Percentiles rank a stretch among this genome's conserved stretches.
These are phyloP conservation scores for Talaromyces sp. DNA, from an alignment of 2,329 filamentous ascomycete species.

Conservation along the genomic window DNA sequence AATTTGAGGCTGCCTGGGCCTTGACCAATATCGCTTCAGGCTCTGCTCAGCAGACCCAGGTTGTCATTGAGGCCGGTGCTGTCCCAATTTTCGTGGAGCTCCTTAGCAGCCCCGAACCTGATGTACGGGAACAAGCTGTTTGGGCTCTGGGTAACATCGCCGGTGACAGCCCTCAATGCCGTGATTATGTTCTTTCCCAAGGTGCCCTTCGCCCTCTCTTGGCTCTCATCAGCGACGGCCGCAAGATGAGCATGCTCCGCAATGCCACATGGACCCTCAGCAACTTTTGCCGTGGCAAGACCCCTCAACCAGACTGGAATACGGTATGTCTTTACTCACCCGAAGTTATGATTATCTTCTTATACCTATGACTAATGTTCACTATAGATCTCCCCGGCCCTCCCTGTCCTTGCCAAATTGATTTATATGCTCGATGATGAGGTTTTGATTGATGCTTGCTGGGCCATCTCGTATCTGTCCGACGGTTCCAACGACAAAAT, in stretches of 20 bases:
- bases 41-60: conserved; percentile 94
- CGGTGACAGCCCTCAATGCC: conserved; percentile 94
- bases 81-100: conserved; percentile 99
- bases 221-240: conserved; percentile 87
- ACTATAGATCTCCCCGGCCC: conserved; percentile 80
- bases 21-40: conserved; percentile 99
- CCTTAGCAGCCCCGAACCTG: conserved; percentile 89
- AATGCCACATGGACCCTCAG: conserved; percentile 99
- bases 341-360: neutral
- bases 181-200: conserved; percentile 90
- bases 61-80: conserved; percentile 96
- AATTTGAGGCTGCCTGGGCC: conserved; percentile 99
- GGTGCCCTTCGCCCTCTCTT: conserved; percentile 90
- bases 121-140: conserved; percentile 96
- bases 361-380: neutral
- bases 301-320: conserved; percentile 95
- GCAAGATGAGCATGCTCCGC: conserved; percentile 97
- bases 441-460: conserved; percentile 97
- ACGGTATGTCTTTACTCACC: conserved; percentile 64
- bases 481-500: conserved; percentile 99
- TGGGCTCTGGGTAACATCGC: conserved; percentile 99
- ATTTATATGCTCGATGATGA: conserved; percentile 98
- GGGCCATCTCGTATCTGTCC: conserved; percentile 98
- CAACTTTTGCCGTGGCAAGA: conserved; percentile 99
- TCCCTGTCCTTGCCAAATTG: conserved; percentile 92